A percentile compares a stretch with the other conserved stretches of the same genome.
These are phyloP conservation scores for Nemophila menziesii DNA, from an alignment of 257 asterid species.

Conservation along the genomic window DNA sequence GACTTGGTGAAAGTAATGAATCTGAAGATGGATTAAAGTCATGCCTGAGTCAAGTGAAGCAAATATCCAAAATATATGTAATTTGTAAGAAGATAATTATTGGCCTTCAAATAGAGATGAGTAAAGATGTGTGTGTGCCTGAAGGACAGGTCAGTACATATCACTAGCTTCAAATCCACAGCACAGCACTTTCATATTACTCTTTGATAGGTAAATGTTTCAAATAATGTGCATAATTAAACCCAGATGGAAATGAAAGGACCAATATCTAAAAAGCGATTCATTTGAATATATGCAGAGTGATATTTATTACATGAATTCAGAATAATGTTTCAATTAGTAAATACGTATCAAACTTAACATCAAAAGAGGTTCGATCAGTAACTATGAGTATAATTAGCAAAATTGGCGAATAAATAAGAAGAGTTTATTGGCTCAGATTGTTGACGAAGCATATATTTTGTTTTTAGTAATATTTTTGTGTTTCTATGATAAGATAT, in stretches of 20 bases:
- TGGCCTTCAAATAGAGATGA: constrained; percentile 32
- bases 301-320: constrained; percentile 24
- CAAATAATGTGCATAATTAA: constrained; percentile 28
- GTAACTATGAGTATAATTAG: too few species aligned
- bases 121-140: constrained; percentile 26
- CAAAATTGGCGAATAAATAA: too few species aligned
- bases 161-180: not conserved
- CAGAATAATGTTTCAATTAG: too few species aligned
- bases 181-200: too few species aligned
- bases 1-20: constrained; percentile 47
- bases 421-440: too few species aligned
- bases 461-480: too few species aligned
- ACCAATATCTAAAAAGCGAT: constrained; percentile 17
- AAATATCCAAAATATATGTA: constrained; percentile 19
- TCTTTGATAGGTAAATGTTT: constrained; percentile 35
- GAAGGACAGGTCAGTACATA: constrained; percentile 31
- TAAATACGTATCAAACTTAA: too few species aligned
- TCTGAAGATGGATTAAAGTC: constrained; percentile 55
- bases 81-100: constrained; percentile 24
- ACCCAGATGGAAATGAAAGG: constrained; percentile 29
- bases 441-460: too few species aligned
- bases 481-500: too few species aligned
- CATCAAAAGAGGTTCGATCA: too few species aligned
- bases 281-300: constrained; percentile 32
- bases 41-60: constrained; percentile 32